These are phyloP conservation scores for Coemansia pectinata DNA, from an alignment of 192 early-diverging fungal species.

Conservation along the genomic window DNA sequence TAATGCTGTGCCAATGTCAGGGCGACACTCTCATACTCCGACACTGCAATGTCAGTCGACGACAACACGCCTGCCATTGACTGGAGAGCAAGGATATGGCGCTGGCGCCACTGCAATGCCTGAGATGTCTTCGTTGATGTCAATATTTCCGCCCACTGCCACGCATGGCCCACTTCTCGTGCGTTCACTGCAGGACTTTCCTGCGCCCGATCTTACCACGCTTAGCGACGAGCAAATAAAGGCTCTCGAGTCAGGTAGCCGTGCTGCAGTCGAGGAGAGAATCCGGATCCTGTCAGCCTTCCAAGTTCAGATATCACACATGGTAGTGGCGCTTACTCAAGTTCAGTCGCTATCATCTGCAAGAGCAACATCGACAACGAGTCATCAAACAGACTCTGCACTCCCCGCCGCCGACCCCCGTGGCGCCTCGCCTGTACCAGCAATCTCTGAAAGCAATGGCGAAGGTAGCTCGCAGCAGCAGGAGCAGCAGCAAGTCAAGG, in stretches of 20 bases:
- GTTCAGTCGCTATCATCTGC: slow-evolving; percentile 28
- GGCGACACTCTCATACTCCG: not conserved
- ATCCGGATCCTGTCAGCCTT: slow-evolving; percentile 64
- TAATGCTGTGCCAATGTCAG: not conserved
- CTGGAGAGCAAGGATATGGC: not conserved
- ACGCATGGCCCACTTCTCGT: slow-evolving; percentile 16
- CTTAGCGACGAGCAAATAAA: slow-evolving; percentile 63
- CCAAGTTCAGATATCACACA: slow-evolving; percentile 61
- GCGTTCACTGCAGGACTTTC: slow-evolving; percentile 36
- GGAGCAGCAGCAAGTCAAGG: slow-evolving; percentile 7
- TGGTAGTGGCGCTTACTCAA: slow-evolving; percentile 45
- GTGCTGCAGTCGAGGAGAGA: slow-evolving; percentile 64
- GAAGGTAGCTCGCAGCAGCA: not conserved
- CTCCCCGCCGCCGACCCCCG: not conserved
- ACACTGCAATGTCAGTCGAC: not conserved
- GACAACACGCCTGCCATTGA: not conserved
- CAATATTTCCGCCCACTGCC: slow-evolving; percentile 20
- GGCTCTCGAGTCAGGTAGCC: slow-evolving; percentile 57
- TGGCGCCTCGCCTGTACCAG: not conserved
- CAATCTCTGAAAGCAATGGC: not conserved
- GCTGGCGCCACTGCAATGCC: not conserved
- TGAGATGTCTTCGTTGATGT: slow-evolving; percentile 16
- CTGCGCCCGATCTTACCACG: slow-evolving; percentile 46
- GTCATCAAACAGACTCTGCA: not conserved
- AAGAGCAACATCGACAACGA: not conserved